Evolutionary conservation across 2,329 filamentous ascomycete species (phyloP).

Genomic region (Talaromyces sp.): DNA sequence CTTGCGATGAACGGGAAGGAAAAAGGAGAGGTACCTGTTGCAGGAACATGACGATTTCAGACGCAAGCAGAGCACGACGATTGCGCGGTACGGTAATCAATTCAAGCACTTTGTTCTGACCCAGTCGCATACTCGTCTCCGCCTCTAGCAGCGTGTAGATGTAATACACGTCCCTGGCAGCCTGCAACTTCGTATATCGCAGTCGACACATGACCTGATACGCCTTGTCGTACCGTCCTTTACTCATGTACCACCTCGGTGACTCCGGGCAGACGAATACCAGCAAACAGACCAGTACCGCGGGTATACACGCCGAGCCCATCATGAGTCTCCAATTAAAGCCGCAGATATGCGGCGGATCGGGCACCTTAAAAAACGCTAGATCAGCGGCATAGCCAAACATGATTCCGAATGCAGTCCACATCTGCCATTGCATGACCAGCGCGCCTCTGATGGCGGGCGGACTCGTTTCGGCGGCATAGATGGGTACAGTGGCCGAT

Average conservation of each 20-base stretch:
- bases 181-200: conserved; percentile 43
- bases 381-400: conserved; percentile 59
- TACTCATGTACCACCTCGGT: conserved; percentile 48
- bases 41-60: conserved; percentile 64
- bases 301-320: conserved; percentile 62
- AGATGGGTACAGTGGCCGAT: conserved; percentile 70
- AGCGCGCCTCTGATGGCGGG: conserved; percentile 68
- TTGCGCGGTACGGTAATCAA: conserved; percentile 60
- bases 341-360: conserved; percentile 53
- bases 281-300: conserved; percentile 54
- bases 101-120: conserved; percentile 53
- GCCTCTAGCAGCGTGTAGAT: conserved; percentile 56
- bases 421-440: conserved; percentile 77
- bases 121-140: conserved; percentile 54
- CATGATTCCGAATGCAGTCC: conserved; percentile 51
- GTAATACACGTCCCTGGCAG: conserved; percentile 46
- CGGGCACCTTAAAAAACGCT: conserved; percentile 56
- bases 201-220: conserved; percentile 44
- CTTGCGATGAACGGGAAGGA: background rate
- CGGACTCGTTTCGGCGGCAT: conserved; percentile 70
- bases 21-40: conserved; percentile 48
- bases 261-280: conserved; percentile 62
- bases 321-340: conserved; percentile 68
- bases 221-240: conserved; percentile 41
- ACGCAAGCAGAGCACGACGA: conserved; percentile 58